phyloP scores from a whole-genome alignment of 176 grass and related monocot genomes.

The Lolium multiflorum region DNA sequence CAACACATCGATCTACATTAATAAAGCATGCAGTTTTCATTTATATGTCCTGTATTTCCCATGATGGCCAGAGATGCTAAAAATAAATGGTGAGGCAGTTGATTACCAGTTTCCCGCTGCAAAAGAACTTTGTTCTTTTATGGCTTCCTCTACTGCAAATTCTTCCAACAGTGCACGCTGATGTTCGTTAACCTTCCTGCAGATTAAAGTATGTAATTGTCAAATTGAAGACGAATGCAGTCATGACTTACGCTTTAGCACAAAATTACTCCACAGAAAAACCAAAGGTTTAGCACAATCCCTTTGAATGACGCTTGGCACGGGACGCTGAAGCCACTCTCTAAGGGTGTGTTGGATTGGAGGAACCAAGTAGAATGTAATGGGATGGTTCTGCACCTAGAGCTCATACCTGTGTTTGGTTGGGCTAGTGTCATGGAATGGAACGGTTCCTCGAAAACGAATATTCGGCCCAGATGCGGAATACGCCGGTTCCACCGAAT shows the following conservation, averaged over 20 bases:
- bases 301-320: background rate
- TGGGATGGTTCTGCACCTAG: too few relatives aligned
- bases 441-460: too few relatives aligned
- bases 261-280: background rate
- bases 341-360: too few relatives aligned
- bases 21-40: background rate
- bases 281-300: background rate
- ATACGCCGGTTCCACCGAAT: too few relatives aligned
- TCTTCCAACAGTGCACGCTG: slow-evolving; percentile 87
- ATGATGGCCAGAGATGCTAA: background rate
- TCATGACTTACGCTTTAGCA: background rate
- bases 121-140: slow-evolving; percentile 63
- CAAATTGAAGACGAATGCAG: background rate
- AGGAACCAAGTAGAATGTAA: too few relatives aligned
- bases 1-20: background rate
- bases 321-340: too few relatives aligned
- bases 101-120: slow-evolving; percentile 74
- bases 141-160: slow-evolving; percentile 83
- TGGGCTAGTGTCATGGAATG: too few relatives aligned
- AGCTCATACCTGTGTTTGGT: too few relatives aligned
- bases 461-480: too few relatives aligned
- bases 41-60: background rate
- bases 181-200: slow-evolving; percentile 78
- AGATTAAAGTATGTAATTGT: slow-evolving; percentile 17
- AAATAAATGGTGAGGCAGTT: slow-evolving; percentile 15